Percentiles rank a stretch among this genome's conserved stretches.
These are phyloP conservation scores for Bipolaris zeicola DNA, from an alignment of 2,329 filamentous ascomycete genomes.

Conservation along the genomic window DNA sequence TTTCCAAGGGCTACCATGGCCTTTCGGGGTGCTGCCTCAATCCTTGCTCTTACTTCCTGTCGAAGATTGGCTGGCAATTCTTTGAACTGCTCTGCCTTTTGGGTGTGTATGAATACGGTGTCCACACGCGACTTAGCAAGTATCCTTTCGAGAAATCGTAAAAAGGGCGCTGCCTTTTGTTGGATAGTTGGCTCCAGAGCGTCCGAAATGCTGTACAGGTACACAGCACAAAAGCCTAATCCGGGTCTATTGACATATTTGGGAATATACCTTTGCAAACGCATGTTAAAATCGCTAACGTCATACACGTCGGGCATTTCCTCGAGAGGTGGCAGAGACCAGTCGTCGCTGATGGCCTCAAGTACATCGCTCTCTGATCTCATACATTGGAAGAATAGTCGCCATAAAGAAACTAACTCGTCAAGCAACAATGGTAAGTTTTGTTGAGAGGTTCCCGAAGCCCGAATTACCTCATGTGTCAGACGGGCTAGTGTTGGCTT, in stretches of 20 bases:
- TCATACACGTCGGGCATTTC: constrained; percentile 10
- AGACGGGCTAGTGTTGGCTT: constrained; percentile 25
- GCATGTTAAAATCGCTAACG: constrained; percentile 23
- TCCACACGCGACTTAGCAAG: constrained; percentile 30
- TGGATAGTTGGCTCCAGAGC: constrained; percentile 20
- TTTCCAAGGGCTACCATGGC: constrained; percentile 26
- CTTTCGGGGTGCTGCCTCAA: constrained; percentile 30
- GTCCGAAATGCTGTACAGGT: constrained; percentile 39
- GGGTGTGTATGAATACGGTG: constrained; percentile 18
- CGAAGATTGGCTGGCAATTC: constrained; percentile 24
- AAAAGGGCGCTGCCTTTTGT: constrained; percentile 36
- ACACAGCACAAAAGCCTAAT: constrained; percentile 39
- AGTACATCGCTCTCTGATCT: constrained; percentile 21
- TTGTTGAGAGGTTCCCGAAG: constrained; percentile 5
- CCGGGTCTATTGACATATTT: constrained; percentile 19
- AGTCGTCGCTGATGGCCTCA: constrained; percentile 29
- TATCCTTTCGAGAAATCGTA: constrained; percentile 31
- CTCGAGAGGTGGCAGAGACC: constrained; percentile 31
- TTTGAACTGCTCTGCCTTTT: constrained; percentile 14
- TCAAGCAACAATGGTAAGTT: constrained; percentile 26
- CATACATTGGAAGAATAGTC: constrained; percentile 41
- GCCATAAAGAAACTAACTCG: constrained; percentile 44
- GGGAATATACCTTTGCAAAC: constrained; percentile 36
- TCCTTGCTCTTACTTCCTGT: constrained; percentile 20
- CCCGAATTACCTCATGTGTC: constrained; percentile 31